phyloP scores from a whole-genome alignment of 331 rosid genomes.

The Cydonia oblonga region DNA sequence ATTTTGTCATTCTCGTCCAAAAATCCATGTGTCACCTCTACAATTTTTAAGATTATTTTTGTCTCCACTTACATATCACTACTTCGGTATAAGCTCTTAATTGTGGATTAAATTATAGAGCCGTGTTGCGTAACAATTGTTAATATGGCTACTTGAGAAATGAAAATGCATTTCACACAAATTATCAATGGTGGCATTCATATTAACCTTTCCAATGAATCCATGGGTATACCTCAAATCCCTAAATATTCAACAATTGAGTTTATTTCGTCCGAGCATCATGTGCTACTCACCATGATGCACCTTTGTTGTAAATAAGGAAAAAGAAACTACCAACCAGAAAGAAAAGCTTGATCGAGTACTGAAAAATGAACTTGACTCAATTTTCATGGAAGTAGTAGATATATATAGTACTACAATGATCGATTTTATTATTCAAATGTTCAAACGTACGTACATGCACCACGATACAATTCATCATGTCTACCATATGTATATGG shows the following conservation, averaged over 20 bases:
- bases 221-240: neutral
- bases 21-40: no score
- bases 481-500: neutral
- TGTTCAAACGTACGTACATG: neutral
- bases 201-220: neutral
- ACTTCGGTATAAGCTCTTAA: neutral
- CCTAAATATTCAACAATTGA: no score
- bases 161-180: neutral
- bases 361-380: neutral
- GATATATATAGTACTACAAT: neutral
- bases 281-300: no score
- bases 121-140: neutral
- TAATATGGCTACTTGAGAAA: neutral
- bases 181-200: neutral
- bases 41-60: no score
- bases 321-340: neutral
- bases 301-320: neutral
- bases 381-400: neutral
- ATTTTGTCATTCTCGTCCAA: no score
- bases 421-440: neutral
- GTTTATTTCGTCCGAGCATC: no score
- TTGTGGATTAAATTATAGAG: neutral
- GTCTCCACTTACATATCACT: neutral
- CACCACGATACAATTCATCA: neutral
- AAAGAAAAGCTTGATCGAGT: neutral